These are phyloP conservation scores for Coemansia sp. DNA, from an alignment of 192 early-diverging fungal species.

Conservation along the genomic window DNA sequence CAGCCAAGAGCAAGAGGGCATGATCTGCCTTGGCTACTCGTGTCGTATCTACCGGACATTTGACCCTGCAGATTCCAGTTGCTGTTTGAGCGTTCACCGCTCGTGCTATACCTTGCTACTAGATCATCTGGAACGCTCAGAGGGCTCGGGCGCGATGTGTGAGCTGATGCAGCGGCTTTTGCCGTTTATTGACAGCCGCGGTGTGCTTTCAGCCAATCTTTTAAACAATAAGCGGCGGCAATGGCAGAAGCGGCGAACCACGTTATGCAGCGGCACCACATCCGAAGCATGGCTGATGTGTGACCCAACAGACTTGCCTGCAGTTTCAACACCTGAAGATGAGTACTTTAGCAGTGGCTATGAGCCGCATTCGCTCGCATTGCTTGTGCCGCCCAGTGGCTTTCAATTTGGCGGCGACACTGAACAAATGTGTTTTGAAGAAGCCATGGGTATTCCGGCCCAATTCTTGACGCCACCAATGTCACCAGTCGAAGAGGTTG, in stretches of 20 bases:
- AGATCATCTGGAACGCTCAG: constrained; percentile 32
- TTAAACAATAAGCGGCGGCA: constrained; percentile 4
- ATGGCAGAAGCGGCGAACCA: background rate
- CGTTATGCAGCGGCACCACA: background rate
- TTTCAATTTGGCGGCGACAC: background rate
- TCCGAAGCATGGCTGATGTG: constrained; percentile 31
- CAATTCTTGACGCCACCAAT: constrained; percentile 48
- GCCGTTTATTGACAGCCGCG: constrained; percentile 21
- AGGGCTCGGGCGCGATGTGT: constrained; percentile 14
- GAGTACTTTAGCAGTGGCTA: background rate
- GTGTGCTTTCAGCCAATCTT: constrained; percentile 13
- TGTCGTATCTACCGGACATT: constrained; percentile 34
- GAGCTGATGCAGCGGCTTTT: constrained; percentile 27
- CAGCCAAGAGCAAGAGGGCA: constrained; percentile 30
- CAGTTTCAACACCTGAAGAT: background rate
- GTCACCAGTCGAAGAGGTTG: constrained; percentile 19
- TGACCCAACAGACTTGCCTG: constrained; percentile 48
- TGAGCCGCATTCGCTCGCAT: constrained; percentile 7
- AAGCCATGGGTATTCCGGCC: constrained; percentile 11
- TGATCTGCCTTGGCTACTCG: constrained; percentile 42
- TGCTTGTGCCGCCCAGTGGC: constrained; percentile 13
- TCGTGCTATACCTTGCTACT: constrained; percentile 43
- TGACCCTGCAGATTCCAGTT: constrained; percentile 14
- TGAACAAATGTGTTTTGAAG: constrained; percentile 5
- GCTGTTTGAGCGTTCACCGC: constrained; percentile 45